Conservation (phyloP, 805 yeast species). For the Metschnikowia arizonensis region DNA sequence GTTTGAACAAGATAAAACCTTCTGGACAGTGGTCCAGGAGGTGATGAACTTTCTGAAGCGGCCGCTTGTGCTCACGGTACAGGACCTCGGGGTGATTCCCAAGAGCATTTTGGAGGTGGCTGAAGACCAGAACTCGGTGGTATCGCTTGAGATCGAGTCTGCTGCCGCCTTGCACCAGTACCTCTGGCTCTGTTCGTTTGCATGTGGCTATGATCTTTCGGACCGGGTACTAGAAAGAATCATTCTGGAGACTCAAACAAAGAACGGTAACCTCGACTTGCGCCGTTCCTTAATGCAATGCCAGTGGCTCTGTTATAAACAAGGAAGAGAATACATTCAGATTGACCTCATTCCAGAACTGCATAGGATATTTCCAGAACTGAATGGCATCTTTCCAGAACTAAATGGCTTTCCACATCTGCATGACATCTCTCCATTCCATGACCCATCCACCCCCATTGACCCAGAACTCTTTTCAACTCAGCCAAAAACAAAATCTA, state of each 20-base stretch:
- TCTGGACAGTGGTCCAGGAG: conserved; percentile 71
- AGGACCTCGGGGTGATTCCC: conserved; percentile 47
- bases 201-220: conserved; percentile 34
- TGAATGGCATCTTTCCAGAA: too few relatives aligned
- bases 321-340: not conserved
- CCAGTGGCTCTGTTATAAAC: conserved; percentile 36
- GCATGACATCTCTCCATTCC: too few relatives aligned
- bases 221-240: conserved; percentile 26
- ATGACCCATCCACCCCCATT: not conserved
- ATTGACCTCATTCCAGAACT: not conserved
- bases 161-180: conserved; percentile 26
- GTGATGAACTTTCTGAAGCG: conserved; percentile 58
- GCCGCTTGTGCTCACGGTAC: conserved; percentile 68
- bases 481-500: not conserved
- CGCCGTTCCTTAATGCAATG: conserved; percentile 44
- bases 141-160: conserved; percentile 25
- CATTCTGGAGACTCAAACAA: conserved; percentile 17
- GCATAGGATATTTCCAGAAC: too few relatives aligned
- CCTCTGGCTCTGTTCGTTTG: conserved; percentile 37
- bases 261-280: conserved; percentile 35
- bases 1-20: conserved; percentile 71
- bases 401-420: too few relatives aligned
- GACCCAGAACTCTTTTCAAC: not conserved
- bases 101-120: conserved; percentile 43
- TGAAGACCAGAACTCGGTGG: conserved; percentile 36